phyloP scores from a whole-genome alignment of 805 yeast species.

The Teunomyces atbi region DNA sequence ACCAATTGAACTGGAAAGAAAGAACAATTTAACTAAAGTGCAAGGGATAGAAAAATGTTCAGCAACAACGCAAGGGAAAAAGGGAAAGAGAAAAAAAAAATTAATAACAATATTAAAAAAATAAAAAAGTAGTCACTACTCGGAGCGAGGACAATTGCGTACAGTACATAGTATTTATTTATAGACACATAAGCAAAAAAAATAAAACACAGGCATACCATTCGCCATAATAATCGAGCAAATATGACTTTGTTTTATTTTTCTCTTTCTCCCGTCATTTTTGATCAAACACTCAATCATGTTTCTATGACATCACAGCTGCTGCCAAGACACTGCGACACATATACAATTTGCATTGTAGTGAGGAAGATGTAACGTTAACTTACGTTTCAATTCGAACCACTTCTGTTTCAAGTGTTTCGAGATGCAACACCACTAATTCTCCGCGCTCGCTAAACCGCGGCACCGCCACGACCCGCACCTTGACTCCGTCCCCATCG shows the following conservation, averaged over 20 bases:
- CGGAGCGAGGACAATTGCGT: neutral
- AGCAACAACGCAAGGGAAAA: slow-evolving; percentile 1
- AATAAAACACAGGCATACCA: too few relatives aligned
- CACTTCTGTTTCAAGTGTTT: slow-evolving; percentile 53
- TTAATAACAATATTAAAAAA: neutral
- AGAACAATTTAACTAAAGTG: neutral
- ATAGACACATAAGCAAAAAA: too few relatives aligned
- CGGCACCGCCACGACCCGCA: slow-evolving; percentile 68
- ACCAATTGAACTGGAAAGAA: neutral
- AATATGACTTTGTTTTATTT: too few relatives aligned
- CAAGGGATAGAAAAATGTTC: slow-evolving; percentile 4
- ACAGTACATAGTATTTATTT: neutral
- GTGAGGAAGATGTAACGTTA: too few relatives aligned
- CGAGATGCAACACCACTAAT: slow-evolving; percentile 58
- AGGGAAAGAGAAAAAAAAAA: neutral
- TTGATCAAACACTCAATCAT: too few relatives aligned
- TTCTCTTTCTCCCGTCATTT: too few relatives aligned
- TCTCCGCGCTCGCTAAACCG: slow-evolving; percentile 64
- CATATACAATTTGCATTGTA: neutral
- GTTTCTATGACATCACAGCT: too few relatives aligned
- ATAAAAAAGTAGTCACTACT: neutral
- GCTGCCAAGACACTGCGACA: too few relatives aligned
- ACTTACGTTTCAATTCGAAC: slow-evolving; percentile 29
- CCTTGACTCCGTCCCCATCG: slow-evolving; percentile 34
- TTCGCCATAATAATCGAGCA: too few relatives aligned